These are phyloP conservation scores for Clausena lansium DNA, from an alignment of 345 rosid genomes.

Conservation along the genomic window DNA sequence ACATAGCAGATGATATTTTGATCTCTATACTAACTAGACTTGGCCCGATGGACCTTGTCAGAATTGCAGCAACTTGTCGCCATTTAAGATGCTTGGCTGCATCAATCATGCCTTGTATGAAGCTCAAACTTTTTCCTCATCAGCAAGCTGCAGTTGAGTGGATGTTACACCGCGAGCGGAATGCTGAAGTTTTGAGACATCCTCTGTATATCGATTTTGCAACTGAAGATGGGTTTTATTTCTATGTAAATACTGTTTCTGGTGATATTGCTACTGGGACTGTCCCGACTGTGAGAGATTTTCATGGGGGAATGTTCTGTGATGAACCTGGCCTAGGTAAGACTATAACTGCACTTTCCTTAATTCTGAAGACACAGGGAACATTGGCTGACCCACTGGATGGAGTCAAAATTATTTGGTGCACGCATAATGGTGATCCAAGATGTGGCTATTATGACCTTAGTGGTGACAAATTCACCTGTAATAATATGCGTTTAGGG, in stretches of 20 bases:
- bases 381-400: constrained; percentile 78
- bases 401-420: constrained; percentile 69
- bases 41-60: constrained; percentile 61
- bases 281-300: constrained; percentile 74
- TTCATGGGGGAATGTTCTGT: constrained; percentile 94
- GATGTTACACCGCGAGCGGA: constrained; percentile 90
- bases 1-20: constrained; percentile 65
- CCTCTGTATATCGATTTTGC: constrained; percentile 61
- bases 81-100: constrained; percentile 68
- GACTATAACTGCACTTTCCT: constrained; percentile 88
- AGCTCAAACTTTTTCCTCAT: constrained; percentile 87
- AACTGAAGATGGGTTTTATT: constrained; percentile 71
- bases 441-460: constrained; percentile 85
- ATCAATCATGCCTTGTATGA: constrained; percentile 77
- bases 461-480: constrained; percentile 37
- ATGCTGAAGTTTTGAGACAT: constrained; percentile 55
- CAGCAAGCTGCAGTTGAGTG: constrained; percentile 92
- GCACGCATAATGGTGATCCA: constrained; percentile 57
- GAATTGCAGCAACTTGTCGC: constrained; percentile 69
- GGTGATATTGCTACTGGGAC: constrained; percentile 62
- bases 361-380: constrained; percentile 87
- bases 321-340: constrained; percentile 99
- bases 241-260: constrained; percentile 61
- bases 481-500: constrained; percentile 31
- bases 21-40: constrained; percentile 50